Percentiles rank a stretch among this genome's conserved stretches.
phyloP scores from a whole-genome alignment of 331 rosid genomes.

The Erythrophleum ivorense region DNA sequence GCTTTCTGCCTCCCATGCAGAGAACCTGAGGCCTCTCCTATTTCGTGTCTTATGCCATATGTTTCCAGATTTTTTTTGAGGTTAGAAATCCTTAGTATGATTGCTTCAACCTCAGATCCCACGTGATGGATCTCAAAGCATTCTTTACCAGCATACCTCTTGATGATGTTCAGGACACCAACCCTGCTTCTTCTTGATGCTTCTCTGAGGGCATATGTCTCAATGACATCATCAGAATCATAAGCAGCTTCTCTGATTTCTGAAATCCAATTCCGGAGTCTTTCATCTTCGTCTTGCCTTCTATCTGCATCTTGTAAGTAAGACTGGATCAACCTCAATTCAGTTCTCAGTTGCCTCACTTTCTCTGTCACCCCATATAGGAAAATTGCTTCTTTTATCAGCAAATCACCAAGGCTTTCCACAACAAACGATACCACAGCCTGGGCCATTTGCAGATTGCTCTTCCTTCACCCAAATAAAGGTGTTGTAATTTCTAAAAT shows the following conservation, averaged over 20 bases:
- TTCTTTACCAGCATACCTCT: constrained; percentile 35
- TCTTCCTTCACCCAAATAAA: constrained; percentile 4
- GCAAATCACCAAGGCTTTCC: constrained; percentile 43
- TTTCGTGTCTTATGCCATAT: constrained; percentile 44
- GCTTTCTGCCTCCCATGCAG: constrained; percentile 36
- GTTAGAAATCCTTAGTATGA: constrained; percentile 34
- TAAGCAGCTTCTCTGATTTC: constrained; percentile 56
- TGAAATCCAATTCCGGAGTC: constrained; percentile 43
- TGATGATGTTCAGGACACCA: constrained; percentile 35
- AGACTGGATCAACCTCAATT: constrained; percentile 51
- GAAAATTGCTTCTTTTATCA: constrained; percentile 45
- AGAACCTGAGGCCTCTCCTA: constrained; percentile 43
- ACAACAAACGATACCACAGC: constrained; percentile 47
- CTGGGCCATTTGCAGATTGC: constrained; percentile 44
- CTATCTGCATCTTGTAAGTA: constrained; percentile 58
- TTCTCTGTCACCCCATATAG: constrained; percentile 37
- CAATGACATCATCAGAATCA: constrained; percentile 55
- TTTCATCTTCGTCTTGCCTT: constrained; percentile 39
- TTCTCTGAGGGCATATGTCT: constrained; percentile 36
- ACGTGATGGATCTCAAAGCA: constrained; percentile 20
- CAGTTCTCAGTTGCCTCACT: constrained; percentile 42
- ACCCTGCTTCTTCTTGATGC: constrained; percentile 25
- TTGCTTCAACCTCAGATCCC: constrained; percentile 42
- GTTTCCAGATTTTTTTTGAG: constrained; percentile 30
- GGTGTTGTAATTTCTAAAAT: neutral